phyloP scores from a whole-genome alignment of 2,329 filamentous ascomycete species.

The Fusarium dimerum region DNA sequence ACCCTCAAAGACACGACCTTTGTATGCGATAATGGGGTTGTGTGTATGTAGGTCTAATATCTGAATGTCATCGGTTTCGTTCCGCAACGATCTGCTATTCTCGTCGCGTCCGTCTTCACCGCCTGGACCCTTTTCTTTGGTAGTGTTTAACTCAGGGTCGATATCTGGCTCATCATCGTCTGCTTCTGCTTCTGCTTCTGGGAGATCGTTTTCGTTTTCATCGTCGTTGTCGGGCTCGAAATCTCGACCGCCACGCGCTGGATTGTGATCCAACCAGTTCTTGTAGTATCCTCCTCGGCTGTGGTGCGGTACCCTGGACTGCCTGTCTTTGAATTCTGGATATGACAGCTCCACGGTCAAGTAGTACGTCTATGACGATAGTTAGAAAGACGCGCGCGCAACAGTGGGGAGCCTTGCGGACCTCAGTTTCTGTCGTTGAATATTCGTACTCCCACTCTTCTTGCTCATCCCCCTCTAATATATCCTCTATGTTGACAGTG shows the following conservation, averaged over 20 bases:
- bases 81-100: constrained; percentile 14
- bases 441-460: constrained; percentile 71
- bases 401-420: constrained; percentile 21
- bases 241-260: constrained; percentile 14
- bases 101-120: constrained; percentile 12
- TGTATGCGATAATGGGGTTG: constrained; percentile 78
- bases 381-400: constrained; percentile 7
- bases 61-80: constrained; percentile 56
- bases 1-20: constrained; percentile 76
- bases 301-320: constrained; percentile 40
- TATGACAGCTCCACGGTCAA: constrained; percentile 64
- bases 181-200: constrained; percentile 37
- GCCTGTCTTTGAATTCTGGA: constrained; percentile 54
- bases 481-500: constrained; percentile 31
- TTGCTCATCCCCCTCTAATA: constrained; percentile 42
- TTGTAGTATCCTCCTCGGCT: constrained; percentile 50
- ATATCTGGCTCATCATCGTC: constrained; percentile 31
- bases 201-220: constrained; percentile 33
- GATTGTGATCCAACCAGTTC: constrained; percentile 39
- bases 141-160: constrained; percentile 23
- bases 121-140: constrained; percentile 21
- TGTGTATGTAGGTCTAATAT: constrained; percentile 78
- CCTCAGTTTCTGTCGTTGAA: constrained; percentile 63
- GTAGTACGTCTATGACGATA: constrained; percentile 59
- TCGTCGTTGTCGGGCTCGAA: constrained; percentile 28